These are phyloP conservation scores for Phascolomyces articulosus DNA, from an alignment of 371 early-diverging fungal species.

Conservation along the genomic window DNA sequence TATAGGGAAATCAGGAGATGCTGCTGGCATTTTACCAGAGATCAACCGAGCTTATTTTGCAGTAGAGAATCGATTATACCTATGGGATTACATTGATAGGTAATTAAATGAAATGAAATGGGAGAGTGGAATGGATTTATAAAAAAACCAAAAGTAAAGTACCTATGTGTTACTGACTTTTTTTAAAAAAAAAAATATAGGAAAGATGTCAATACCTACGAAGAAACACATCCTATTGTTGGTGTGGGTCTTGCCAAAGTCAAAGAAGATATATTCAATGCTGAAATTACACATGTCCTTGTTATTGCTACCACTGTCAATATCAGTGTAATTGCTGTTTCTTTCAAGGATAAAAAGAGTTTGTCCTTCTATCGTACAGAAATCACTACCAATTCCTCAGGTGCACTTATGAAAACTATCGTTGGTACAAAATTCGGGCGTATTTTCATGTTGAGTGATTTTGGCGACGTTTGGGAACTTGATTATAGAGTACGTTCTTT, in stretches of 20 bases:
- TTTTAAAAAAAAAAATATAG: constrained; percentile 23
- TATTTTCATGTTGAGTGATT: constrained; percentile 86
- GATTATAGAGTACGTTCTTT: constrained; percentile 68
- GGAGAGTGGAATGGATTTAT: constrained; percentile 20
- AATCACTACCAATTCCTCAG: constrained; percentile 75
- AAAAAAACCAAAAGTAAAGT: not conserved
- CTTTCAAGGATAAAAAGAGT: constrained; percentile 31
- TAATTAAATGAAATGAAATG: constrained; percentile 19
- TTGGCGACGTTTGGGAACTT: constrained; percentile 89
- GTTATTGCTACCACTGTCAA: constrained; percentile 87
- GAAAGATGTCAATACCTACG: constrained; percentile 68
- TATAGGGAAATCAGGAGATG: constrained; percentile 29
- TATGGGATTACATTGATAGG: constrained; percentile 85
- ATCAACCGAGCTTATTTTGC: constrained; percentile 90
- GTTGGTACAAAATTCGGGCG: constrained; percentile 79
- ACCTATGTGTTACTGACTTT: not conserved
- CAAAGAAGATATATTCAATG: constrained; percentile 75
- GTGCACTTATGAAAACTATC: constrained; percentile 77
- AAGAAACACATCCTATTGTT: constrained; percentile 86
- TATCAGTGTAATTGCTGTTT: constrained; percentile 78
- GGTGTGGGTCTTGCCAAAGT: constrained; percentile 82
- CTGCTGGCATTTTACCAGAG: constrained; percentile 62
- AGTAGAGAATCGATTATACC: constrained; percentile 81
- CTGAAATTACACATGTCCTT: constrained; percentile 79
- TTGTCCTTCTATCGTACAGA: constrained; percentile 71